phyloP scores from a whole-genome alignment of 108 stramenopile genomes.

The Nannochloropsis salina region DNA sequence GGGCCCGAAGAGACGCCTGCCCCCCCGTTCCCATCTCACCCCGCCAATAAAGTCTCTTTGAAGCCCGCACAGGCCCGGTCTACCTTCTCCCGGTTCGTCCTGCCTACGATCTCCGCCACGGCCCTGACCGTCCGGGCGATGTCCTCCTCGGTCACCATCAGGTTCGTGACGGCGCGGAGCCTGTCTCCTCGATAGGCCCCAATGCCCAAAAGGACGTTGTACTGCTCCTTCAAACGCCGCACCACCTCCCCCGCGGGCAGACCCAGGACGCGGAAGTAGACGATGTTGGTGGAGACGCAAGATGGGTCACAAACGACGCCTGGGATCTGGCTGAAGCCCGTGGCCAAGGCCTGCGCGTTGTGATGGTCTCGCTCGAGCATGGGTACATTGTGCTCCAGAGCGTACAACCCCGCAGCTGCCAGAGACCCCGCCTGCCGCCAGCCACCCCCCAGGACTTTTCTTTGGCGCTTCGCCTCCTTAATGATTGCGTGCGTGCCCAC shows the following conservation, averaged over 20 bases:
- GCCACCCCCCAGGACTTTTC: conserved; percentile 92
- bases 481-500: conserved; percentile 67
- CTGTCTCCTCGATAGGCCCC: conserved; percentile 32
- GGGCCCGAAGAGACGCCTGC: background rate
- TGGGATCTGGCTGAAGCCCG: conserved; percentile 24
- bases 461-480: conserved; percentile 66
- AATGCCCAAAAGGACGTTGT: conserved; percentile 34
- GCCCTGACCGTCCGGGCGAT: conserved; percentile 31
- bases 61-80: background rate
- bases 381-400: conserved; percentile 31
- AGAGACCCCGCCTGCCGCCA: conserved; percentile 72
- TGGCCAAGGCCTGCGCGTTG: conserved; percentile 36
- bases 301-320: conserved; percentile 25
- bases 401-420: conserved; percentile 44
- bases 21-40: background rate
- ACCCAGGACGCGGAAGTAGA: conserved; percentile 32
- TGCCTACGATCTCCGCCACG: background rate
- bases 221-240: conserved; percentile 25
- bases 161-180: conserved; percentile 41
- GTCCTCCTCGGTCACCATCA: conserved; percentile 28
- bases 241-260: conserved; percentile 22
- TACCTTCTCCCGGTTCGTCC: background rate
- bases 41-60: background rate
- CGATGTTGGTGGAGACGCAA: conserved; percentile 29
- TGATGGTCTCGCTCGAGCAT: conserved; percentile 38